Percentiles rank a stretch among this genome's conserved stretches.
Conservation (phyloP, 768 basidiomycete species). For the Vararia minispora region DNA sequence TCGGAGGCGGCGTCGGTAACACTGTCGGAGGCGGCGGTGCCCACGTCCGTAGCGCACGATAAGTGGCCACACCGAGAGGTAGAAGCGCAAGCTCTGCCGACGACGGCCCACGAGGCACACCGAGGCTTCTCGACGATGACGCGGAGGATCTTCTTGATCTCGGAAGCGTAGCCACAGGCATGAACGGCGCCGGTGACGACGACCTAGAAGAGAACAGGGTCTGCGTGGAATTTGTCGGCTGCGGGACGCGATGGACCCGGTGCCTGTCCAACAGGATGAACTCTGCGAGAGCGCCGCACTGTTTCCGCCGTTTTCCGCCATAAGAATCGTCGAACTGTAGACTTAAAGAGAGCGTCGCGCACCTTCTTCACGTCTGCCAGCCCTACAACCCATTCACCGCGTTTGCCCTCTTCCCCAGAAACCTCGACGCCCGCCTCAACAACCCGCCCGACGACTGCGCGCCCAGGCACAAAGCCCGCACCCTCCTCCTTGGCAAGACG, state of each 20-base stretch:
- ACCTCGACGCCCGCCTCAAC: conserved; percentile 80
- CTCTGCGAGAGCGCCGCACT: conserved; percentile 86
- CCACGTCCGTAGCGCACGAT: conserved; percentile 69
- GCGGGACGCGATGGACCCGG: conserved; percentile 61
- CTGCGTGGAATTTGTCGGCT: conserved; percentile 25
- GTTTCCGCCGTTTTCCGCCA: conserved; percentile 5
- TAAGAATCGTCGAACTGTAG: conserved; percentile 5
- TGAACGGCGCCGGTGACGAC: conserved; percentile 16
- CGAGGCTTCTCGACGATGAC: conserved; percentile 13
- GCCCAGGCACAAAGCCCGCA: conserved; percentile 70
- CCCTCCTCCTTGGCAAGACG: conserved; percentile 44
- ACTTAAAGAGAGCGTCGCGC: conserved; percentile 17
- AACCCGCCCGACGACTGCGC: conserved; percentile 78
- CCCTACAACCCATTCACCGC: conserved; percentile 85
- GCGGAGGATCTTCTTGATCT: no score
- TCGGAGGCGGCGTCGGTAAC: no score
- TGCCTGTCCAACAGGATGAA: conserved; percentile 78
- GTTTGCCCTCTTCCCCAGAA: conserved; percentile 40
- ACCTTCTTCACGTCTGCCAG: conserved; percentile 75
- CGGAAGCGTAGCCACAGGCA: conserved; percentile 3
- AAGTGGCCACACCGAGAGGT: conserved; percentile 72
- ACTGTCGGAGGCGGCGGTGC: no score
- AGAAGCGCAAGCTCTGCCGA: conserved; percentile 77
- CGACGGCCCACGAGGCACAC: no score
- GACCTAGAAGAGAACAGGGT: conserved; percentile 19